Evolutionary conservation across 1,284 basidiomycete genomes (phyloP), one percentile per base, ranked within the genome.

Genomic region (Ganoderma resinaceum): DNA sequence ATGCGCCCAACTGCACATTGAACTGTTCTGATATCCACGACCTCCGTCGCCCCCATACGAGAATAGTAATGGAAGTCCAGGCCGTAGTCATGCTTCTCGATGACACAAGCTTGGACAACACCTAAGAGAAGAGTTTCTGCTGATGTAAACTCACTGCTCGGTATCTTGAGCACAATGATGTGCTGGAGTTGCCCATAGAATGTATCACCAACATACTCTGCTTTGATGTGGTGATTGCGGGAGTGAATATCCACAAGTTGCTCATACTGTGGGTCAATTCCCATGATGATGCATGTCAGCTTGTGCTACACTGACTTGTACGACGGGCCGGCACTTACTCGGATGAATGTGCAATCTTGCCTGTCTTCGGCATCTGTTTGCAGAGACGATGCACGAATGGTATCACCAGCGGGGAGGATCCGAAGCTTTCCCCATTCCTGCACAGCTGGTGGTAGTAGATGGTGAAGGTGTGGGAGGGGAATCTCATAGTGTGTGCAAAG

Each of bases 341-440:
- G 55, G 0, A 75, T 66, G 58, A 49, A 75, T 0, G 66, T 70
- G 1, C 60, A 52, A 57, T 73, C 70, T 0, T 69, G 64, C 2
- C 23, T 31, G 42, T 72, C 74, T 20, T 69, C 66, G 0, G 16
- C 3, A 0, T 9, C 12, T 1, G 5, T n/a, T 9, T 46, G 37
- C 12, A 65, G n/a, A 1, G 53, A 20, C 1, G 62, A 43, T 2
- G 75, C 61, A 0, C 64, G 65, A 0, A 76, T 66, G 0, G 63
- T 69, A 43, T 75, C 74, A 7, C 71, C 74, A 7, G 60, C 70
- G 2, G 53, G 33, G 2, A 70, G 31, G 23, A 72, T 68, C 11
- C 68, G 71, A 2, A 72, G 40, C 58, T 68, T 70, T 0, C 64
- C 71, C 67, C 65, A 75, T 33, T 70, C 43, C 23, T 71, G 63